A percentile compares a stretch with the other conserved stretches of the same genome.
phyloP scores from a whole-genome alignment of 805 yeast genomes.

The Barnettozyma pratensis region DNA sequence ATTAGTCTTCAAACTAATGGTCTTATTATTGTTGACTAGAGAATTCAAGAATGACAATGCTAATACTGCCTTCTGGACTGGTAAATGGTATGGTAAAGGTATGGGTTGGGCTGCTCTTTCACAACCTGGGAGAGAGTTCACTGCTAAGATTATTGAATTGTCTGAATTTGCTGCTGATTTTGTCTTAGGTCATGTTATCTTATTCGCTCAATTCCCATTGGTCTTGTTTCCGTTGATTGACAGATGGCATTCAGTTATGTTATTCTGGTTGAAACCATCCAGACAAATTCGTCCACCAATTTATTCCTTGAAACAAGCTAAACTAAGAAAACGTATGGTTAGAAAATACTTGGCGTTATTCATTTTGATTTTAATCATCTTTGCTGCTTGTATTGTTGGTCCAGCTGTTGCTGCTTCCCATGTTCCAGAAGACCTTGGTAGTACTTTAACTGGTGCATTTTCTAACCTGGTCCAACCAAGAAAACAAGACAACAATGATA shows the following conservation, averaged over 20 bases:
- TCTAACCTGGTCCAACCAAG: constrained; percentile 89
- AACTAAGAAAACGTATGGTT: constrained; percentile 96
- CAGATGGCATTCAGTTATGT: constrained; percentile 96
- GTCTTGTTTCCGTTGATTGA: constrained; percentile 83
- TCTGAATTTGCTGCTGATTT: constrained; percentile 97
- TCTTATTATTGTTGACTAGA: constrained; percentile 76
- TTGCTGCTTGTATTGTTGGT: constrained; percentile 75
- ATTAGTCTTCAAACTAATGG: constrained; percentile 77
- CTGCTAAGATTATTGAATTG: constrained; percentile 89
- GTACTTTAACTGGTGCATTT: constrained; percentile 33
- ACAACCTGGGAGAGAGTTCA: constrained; percentile 93
- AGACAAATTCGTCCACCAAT: constrained; percentile 98
- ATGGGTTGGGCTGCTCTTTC: constrained; percentile 92
- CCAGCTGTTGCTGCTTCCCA: constrained; percentile 82
- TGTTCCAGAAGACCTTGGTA: constrained; percentile 33
- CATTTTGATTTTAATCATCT: constrained; percentile 62
- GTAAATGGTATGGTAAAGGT: constrained; percentile 97
- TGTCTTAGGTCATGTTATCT: constrained; percentile 81
- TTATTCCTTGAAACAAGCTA: constrained; percentile 92
- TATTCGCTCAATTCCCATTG: constrained; percentile 86
- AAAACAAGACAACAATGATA: constrained; percentile 75
- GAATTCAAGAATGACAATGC: constrained; percentile 95
- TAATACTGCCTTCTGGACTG: constrained; percentile 99
- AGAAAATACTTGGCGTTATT: constrained; percentile 84
- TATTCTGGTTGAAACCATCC: constrained; percentile 97